Conservation (phyloP, 2,329 filamentous ascomycete species). For the Botrytis deweyae region DNA sequence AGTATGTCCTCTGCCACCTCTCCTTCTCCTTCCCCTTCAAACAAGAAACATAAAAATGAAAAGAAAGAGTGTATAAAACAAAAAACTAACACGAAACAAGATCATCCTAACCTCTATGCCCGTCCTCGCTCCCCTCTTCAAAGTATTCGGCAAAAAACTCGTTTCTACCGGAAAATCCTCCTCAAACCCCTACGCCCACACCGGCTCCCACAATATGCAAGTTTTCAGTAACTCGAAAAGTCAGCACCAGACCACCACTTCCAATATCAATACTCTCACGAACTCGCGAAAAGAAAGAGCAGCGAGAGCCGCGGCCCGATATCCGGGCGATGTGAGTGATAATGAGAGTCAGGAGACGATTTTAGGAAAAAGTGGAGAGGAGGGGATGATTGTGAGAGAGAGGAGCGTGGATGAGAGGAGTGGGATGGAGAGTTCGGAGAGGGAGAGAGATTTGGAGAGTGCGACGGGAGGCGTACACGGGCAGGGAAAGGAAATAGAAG, state of each 20-base stretch:
- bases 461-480: too few relatives aligned
- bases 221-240: not conserved
- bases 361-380: not conserved
- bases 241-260: not conserved
- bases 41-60: not conserved
- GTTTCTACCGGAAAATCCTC: not conserved
- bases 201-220: constrained; percentile 5
- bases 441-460: not conserved
- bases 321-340: not conserved
- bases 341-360: constrained; percentile 18
- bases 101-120: constrained; percentile 28
- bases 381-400: not conserved
- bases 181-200: not conserved
- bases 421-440: not conserved
- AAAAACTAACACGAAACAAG: constrained; percentile 5
- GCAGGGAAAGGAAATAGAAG: not conserved
- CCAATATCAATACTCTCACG: not conserved
- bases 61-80: not conserved
- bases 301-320: not conserved
- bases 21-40: not conserved
- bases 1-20: not conserved
- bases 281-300: not conserved
- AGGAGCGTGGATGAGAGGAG: not conserved
- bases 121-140: constrained; percentile 25
- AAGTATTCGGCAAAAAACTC: constrained; percentile 8